Conservation (phyloP, 805 yeast genomes). For the Wickerhamiella siamensis region DNA sequence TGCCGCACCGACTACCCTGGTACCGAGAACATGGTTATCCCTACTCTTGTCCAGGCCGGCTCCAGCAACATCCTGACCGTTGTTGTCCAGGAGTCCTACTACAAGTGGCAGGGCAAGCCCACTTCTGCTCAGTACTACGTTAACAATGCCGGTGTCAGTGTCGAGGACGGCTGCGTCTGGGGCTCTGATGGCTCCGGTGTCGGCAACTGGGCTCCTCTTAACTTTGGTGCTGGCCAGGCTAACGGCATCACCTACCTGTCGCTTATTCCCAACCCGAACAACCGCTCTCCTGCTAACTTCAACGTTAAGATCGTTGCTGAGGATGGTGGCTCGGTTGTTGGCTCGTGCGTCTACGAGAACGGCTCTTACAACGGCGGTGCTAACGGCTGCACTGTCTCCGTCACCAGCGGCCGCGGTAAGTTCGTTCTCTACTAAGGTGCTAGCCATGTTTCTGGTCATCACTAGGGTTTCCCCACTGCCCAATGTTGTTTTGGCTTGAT, state of each 20-base stretch:
- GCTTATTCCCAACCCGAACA: constrained; percentile 91
- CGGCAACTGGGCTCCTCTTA: constrained; percentile 98
- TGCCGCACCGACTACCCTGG: constrained; percentile 99
- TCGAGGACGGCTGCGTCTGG: constrained; percentile 91
- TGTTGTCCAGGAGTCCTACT: constrained; percentile 66
- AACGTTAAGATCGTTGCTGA: constrained; percentile 67
- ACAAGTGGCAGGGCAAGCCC: constrained; percentile 60
- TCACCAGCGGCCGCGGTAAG: constrained; percentile 68
- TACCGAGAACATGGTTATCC: constrained; percentile 94
- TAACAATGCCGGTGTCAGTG: constrained; percentile 86
- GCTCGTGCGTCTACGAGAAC: constrained; percentile 66
- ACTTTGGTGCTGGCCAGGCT: constrained; percentile 82
- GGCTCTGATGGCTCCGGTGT: constrained; percentile 61
- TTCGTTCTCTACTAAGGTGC: constrained; percentile 50
- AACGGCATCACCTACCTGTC: constrained; percentile 67
- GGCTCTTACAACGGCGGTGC: constrained; percentile 64
- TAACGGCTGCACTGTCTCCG: constrained; percentile 90
- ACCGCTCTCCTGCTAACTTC: constrained; percentile 49
- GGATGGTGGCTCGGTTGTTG: constrained; percentile 46
- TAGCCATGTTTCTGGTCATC: no score
- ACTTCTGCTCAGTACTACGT: constrained; percentile 97
- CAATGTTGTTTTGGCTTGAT: no score
- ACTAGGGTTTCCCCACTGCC: no score
- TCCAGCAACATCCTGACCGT: constrained; percentile 52
- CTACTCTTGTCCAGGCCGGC: constrained; percentile 71